phyloP scores from a whole-genome alignment of 768 basidiomycete genomes.

The Lactarius trivialis region DNA sequence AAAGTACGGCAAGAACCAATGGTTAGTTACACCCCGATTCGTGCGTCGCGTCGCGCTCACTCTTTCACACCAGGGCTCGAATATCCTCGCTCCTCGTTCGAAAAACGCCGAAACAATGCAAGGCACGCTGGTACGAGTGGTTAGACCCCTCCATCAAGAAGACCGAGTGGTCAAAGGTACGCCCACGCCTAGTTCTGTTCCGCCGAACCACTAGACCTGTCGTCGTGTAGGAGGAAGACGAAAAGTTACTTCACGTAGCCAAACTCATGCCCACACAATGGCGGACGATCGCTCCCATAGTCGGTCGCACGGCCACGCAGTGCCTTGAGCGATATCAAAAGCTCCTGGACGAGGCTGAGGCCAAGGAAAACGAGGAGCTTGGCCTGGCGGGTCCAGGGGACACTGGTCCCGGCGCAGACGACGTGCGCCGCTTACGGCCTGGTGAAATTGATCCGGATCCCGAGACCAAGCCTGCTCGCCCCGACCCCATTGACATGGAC shows the following conservation, averaged over 20 bases:
- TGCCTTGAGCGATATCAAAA: constrained; percentile 98
- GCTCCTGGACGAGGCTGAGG: constrained; percentile 93
- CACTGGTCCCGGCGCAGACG: constrained; percentile 83
- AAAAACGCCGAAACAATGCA: constrained; percentile 99
- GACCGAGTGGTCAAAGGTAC: constrained; percentile 97
- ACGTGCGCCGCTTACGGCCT: constrained; percentile 79
- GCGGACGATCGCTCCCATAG: constrained; percentile 98
- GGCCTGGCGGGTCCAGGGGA: constrained; percentile 84
- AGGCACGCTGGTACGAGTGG: constrained; percentile 99
- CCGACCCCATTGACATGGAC: constrained; percentile 99
- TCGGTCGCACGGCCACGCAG: constrained; percentile 95
- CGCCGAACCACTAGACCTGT: neutral
- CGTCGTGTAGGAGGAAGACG: constrained; percentile 77
- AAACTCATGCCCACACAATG: constrained; percentile 99
- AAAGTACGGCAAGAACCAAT: constrained; percentile 96
- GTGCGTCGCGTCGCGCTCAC: constrained; percentile 9
- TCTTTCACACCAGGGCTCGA: constrained; percentile 66
- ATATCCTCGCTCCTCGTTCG: constrained; percentile 96
- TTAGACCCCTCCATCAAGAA: constrained; percentile 99
- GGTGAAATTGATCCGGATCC: constrained; percentile 99
- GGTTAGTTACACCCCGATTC: constrained; percentile 37
- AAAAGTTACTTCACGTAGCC: constrained; percentile 94
- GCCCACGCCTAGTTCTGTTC: constrained; percentile 21
- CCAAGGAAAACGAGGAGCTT: constrained; percentile 91
- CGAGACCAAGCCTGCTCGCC: constrained; percentile 95